Conservation (phyloP, 208 protist genomes). For the Trypanosoma platydactyli region DNA sequence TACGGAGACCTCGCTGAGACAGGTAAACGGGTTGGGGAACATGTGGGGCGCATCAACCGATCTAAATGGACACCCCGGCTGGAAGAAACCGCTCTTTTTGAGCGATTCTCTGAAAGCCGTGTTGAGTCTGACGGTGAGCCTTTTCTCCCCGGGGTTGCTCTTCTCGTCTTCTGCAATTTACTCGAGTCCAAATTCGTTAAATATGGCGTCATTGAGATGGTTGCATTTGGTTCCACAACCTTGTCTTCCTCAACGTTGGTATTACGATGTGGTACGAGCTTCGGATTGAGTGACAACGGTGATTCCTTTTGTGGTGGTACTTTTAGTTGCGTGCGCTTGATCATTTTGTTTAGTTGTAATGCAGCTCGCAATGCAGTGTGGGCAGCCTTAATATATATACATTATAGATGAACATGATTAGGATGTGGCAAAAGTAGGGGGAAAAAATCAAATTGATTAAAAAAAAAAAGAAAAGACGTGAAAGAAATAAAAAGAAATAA, state of each 20-base stretch:
- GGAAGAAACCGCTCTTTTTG: too few species aligned
- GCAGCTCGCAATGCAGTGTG: too few species aligned
- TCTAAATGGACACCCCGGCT: neutral
- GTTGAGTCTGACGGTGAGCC: too few species aligned
- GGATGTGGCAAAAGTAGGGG: constrained; percentile 11
- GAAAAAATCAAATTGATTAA: constrained; percentile 1
- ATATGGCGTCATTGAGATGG: neutral
- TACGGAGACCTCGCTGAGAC: neutral
- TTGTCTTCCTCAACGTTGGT: constrained; percentile 4
- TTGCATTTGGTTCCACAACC: neutral
- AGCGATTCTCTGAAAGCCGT: too few species aligned
- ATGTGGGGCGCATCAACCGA: neutral
- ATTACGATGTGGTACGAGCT: constrained; percentile 50
- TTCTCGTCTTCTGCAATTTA: too few species aligned
- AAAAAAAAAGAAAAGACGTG: neutral
- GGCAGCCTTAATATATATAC: neutral
- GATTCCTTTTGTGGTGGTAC: neutral
- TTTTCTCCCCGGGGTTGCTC: too few species aligned
- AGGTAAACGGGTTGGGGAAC: neutral
- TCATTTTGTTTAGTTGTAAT: too few species aligned
- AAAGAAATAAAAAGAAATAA: constrained; percentile 22
- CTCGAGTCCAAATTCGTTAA: too few species aligned
- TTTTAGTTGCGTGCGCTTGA: too few species aligned
- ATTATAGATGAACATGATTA: too few species aligned
- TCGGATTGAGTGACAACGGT: constrained; percentile 38